phyloP scores from a whole-genome alignment of 805 yeast genomes.

The Torulaspora delbrueckii region DNA sequence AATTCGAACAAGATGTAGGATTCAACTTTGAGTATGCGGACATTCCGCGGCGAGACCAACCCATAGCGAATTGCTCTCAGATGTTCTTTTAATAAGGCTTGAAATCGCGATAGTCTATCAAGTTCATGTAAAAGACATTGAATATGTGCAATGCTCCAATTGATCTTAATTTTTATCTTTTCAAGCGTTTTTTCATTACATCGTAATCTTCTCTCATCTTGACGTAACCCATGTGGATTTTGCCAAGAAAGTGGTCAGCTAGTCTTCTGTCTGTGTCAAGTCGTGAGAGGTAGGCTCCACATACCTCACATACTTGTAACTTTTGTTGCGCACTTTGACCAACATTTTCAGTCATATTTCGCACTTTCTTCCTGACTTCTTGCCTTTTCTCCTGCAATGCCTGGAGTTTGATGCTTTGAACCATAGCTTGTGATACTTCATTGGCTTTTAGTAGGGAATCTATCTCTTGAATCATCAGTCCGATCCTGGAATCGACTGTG shows the following conservation, averaged over 20 bases:
- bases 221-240: conserved; percentile 77
- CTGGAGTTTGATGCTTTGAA: conserved; percentile 45
- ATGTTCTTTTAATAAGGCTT: no score
- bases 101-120: no score
- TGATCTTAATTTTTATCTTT: neutral
- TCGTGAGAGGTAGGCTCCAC: conserved; percentile 84
- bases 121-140: no score
- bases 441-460: conserved; percentile 46
- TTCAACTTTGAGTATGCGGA: no score
- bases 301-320: conserved; percentile 80
- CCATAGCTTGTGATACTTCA: conserved; percentile 48
- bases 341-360: conserved; percentile 59
- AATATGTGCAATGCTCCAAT: no score
- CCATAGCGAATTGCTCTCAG: no score
- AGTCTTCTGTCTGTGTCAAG: conserved; percentile 82
- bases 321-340: conserved; percentile 88
- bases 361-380: conserved; percentile 49
- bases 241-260: conserved; percentile 87
- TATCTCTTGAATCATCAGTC: conserved; percentile 63
- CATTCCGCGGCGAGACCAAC: no score
- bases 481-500: conserved; percentile 55
- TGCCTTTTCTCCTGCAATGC: conserved; percentile 47
- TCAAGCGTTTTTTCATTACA: conserved; percentile 22
- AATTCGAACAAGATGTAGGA: no score
- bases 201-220: conserved; percentile 53